These are phyloP conservation scores for Wallacemonas rigidus DNA, from an alignment of 208 protist genomes.

Conservation along the genomic window DNA sequence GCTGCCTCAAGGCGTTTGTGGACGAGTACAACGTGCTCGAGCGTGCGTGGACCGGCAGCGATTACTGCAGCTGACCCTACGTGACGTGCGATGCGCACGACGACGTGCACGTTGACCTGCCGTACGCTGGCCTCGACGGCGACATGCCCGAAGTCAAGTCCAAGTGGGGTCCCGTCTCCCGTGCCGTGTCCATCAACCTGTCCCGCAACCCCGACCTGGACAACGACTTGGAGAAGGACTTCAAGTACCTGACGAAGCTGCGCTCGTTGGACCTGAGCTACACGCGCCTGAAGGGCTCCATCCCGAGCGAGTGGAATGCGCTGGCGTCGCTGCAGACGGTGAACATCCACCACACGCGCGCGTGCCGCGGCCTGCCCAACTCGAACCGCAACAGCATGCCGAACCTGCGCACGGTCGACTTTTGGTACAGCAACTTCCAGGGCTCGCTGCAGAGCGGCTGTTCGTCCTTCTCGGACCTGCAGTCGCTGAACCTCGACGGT, in stretches of 20 bases:
- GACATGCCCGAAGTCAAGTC: slow-evolving; percentile 18
- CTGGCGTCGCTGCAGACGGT: slow-evolving; percentile 23
- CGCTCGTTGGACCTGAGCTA: slow-evolving; percentile 24
- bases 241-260: slow-evolving; percentile 20
- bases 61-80: slow-evolving; percentile 29
- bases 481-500: slow-evolving; percentile 22
- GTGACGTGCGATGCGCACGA: slow-evolving; percentile 29
- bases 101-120: slow-evolving; percentile 18
- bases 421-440: slow-evolving; percentile 28
- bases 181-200: slow-evolving; percentile 28
- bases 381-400: slow-evolving; percentile 18
- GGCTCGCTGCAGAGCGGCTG: slow-evolving; percentile 17
- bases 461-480: slow-evolving; percentile 12
- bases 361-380: slow-evolving; percentile 23
- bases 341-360: slow-evolving; percentile 29
- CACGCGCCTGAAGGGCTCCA: slow-evolving; percentile 20
- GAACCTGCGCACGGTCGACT: slow-evolving; percentile 24
- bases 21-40: slow-evolving; percentile 21
- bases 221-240: slow-evolving; percentile 20
- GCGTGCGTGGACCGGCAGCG: slow-evolving; percentile 17
- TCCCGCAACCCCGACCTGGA: slow-evolving; percentile 22
- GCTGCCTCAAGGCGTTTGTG: slow-evolving; percentile 23
- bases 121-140: slow-evolving; percentile 18
- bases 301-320: slow-evolving; percentile 20
- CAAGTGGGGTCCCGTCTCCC: neutral